Percentiles rank a stretch among this genome's conserved stretches.
phyloP scores from a whole-genome alignment of 2,329 filamentous ascomycete species.

The Alternaria tenuissima region DNA sequence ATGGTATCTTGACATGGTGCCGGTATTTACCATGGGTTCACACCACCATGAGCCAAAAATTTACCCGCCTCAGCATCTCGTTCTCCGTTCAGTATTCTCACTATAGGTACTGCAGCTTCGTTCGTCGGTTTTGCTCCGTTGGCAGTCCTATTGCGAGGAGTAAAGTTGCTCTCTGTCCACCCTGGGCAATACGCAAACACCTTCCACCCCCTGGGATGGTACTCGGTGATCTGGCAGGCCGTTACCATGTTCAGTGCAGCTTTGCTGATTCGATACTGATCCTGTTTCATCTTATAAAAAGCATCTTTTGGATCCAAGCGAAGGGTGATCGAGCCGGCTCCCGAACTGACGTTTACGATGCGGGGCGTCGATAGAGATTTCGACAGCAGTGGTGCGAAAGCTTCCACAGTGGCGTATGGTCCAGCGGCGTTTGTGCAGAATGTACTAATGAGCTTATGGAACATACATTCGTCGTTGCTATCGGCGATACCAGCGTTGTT shows the following conservation, averaged over 20 bases:
- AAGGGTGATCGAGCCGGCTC: too few relatives aligned
- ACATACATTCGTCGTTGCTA: too few relatives aligned
- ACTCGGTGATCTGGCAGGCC: neutral
- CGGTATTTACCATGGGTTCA: neutral
- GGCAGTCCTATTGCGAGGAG: neutral
- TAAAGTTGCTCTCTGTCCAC: neutral
- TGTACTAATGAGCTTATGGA: too few relatives aligned
- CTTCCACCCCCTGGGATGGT: neutral
- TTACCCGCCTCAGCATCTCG: neutral
- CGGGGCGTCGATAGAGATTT: too few relatives aligned
- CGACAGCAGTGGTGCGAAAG: too few relatives aligned
- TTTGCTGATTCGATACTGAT: too few relatives aligned
- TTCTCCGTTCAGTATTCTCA: neutral
- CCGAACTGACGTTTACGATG: neutral
- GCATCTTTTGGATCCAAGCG: too few relatives aligned
- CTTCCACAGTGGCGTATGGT: too few relatives aligned
- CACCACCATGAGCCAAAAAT: neutral
- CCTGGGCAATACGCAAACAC: neutral
- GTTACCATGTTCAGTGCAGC: neutral
- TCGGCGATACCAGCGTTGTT: too few relatives aligned
- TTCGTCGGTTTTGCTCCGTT: neutral
- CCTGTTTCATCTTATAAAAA: too few relatives aligned
- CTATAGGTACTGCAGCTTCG: neutral
- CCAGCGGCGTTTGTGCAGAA: too few relatives aligned
- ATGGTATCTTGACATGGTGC: too few relatives aligned